phyloP scores from a whole-genome alignment of 2,329 filamentous ascomycete species.

The Cordyceps cateniannulata region DNA sequence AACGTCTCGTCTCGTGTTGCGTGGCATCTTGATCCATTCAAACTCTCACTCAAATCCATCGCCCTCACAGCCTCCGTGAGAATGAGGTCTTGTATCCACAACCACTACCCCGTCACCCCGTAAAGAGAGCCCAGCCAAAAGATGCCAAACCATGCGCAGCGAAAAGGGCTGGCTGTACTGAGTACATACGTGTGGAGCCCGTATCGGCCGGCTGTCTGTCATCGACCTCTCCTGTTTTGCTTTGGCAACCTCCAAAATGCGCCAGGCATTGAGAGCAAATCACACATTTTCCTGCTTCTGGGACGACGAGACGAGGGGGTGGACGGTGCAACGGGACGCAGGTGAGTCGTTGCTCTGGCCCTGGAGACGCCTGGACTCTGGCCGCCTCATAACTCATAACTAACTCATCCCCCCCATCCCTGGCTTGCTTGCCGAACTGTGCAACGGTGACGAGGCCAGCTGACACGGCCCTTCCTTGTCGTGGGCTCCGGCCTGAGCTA shows the following conservation, averaged over 20 bases:
- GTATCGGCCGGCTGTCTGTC: neutral
- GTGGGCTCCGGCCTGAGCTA: neutral
- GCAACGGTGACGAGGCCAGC: neutral
- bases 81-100: neutral
- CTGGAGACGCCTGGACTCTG: no score
- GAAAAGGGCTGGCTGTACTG: neutral
- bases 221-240: neutral
- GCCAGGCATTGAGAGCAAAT: no score
- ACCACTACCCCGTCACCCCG: neutral
- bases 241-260: no score
- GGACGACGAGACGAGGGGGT: no score
- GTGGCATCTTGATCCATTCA: neutral
- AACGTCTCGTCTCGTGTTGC: neutral
- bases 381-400: neutral
- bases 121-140: neutral
- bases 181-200: neutral
- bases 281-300: no score
- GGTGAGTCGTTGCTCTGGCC: no score
- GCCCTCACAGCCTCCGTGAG: neutral
- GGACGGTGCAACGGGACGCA: no score
- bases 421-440: neutral
- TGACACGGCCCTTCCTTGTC: neutral
- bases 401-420: neutral
- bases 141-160: neutral
- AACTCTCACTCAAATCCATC: neutral